Base-by-base conservation (phyloP, 306 rosid genomes). In the Prunus davidiana region DNA sequence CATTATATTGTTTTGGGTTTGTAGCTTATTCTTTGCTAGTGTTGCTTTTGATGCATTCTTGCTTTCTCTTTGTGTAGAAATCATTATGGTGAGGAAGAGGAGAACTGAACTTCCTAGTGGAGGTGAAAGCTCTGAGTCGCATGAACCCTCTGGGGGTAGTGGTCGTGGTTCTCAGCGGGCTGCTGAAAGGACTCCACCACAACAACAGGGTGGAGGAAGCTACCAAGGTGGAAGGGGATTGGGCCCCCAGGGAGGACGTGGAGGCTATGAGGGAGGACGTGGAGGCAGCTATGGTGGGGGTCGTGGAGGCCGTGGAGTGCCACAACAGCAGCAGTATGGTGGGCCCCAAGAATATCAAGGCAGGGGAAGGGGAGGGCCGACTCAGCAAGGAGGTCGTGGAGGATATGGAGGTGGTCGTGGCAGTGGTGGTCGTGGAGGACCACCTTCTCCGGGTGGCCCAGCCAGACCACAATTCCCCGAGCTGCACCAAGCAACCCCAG, bases 401-500 rank as follows among this genome's bases (percentile, higher is more conserved):
- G 88, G 89, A 24, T 86, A 80, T 41, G 82, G 88, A n/a, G 83
- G 87, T 63, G 92, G 86, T n/a, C 86, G 79, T 73, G 87, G 88
- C 45, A 72, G 86, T n/a, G 50, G 89, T 58, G 86, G 89, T 73
- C 87, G 82, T n/a, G 91, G 87, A 61, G 80, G 83, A 67, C 90
- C 89, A 64, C 83, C 98, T 69, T 78, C 97, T 12, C 77, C 83
- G 28, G 91, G 87, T 57, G 97, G 92, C 41, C 88, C 93, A 47
- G 76, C 97, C 25, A 83, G 90, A 76, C 88, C 92, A 28, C 91
- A 81, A 24, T 75, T 74, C 43, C 93, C 98, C 99, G 98, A 91
- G 88, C 97, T 96, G 99, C 97, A 93, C 97, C 99, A 96, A 96
- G 99, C 99, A 56, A 84, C 93, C 86, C 84, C 91, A 72, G 96